phyloP scores from a whole-genome alignment of 371 early-diverging fungal species.

The Lichtheimia hyalospora region DNA sequence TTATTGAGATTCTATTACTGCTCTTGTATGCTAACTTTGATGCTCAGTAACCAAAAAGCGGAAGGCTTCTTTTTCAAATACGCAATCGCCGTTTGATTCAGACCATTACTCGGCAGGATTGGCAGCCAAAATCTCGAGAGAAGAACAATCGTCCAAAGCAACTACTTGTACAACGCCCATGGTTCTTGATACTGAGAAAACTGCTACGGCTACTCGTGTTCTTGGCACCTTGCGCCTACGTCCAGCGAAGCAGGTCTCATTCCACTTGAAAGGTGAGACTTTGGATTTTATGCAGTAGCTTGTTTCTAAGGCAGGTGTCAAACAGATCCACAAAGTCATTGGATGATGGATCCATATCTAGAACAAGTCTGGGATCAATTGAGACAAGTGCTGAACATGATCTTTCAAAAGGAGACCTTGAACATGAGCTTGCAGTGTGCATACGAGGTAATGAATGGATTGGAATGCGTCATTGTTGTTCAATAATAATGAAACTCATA shows the following conservation, averaged over 20 bases:
- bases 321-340: slow-evolving; percentile 49
- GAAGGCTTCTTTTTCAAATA: no score
- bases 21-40: no score
- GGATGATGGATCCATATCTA: slow-evolving; percentile 65
- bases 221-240: slow-evolving; percentile 23
- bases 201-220: background rate
- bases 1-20: no score
- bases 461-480: background rate
- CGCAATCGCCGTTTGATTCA: no score
- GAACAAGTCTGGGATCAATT: slow-evolving; percentile 64
- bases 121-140: no score
- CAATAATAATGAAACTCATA: background rate
- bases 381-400: slow-evolving; percentile 61
- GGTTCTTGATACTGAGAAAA: slow-evolving; percentile 4
- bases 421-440: slow-evolving; percentile 73
- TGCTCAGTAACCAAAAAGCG: no score
- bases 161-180: slow-evolving; percentile 8
- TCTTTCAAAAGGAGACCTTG: slow-evolving; percentile 56
- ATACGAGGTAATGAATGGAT: slow-evolving; percentile 52
- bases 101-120: no score
- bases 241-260: slow-evolving; percentile 42
- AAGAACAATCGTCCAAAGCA: no score
- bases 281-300: background rate
- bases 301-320: background rate
- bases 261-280: slow-evolving; percentile 53